A percentile compares a stretch with the other conserved stretches of the same genome.
Conservation (phyloP, 2,329 filamentous ascomycete species). For the Stachybotrys elegans region DNA sequence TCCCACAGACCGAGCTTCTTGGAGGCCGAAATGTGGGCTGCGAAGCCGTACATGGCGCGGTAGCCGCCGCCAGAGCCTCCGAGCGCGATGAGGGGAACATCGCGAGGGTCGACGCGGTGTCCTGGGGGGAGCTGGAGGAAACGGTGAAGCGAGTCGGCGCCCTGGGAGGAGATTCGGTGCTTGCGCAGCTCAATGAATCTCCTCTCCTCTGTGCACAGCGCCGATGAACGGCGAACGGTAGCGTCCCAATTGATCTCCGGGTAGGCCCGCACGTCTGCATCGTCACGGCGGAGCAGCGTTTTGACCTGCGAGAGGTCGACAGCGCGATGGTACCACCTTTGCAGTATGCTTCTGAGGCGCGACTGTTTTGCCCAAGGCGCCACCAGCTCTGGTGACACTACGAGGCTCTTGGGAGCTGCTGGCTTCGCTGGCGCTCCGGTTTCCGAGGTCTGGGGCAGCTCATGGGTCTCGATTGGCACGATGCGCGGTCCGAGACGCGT, state of each 20-base stretch:
- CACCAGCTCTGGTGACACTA: not conserved
- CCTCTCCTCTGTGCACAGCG: conserved; percentile 8
- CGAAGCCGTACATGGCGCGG: conserved; percentile 17
- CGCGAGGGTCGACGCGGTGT: conserved; percentile 10
- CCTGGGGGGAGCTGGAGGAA: conserved; percentile 8
- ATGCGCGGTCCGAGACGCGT: conserved; percentile 2
- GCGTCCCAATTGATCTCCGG: conserved; percentile 16
- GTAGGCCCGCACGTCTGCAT: conserved; percentile 9
- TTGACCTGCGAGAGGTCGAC: conserved; percentile 13
- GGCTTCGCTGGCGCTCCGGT: not conserved
- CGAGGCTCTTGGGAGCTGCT: not conserved
- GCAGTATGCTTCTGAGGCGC: not conserved
- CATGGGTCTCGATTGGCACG: not conserved
- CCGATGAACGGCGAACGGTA: conserved; percentile 8
- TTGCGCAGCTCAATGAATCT: conserved; percentile 11
- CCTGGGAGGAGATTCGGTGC: conserved; percentile 9
- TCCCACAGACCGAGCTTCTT: conserved; percentile 14
- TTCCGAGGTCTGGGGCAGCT: not conserved
- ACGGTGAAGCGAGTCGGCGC: conserved; percentile 7
- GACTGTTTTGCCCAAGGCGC: not conserved
- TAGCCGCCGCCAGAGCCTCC: conserved; percentile 17
- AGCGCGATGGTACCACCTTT: conserved; percentile 13
- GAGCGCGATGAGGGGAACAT: conserved; percentile 15
- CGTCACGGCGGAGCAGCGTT: conserved; percentile 7
- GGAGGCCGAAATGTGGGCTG: conserved; percentile 10